Evolutionary conservation across 192 early-diverging fungal species (phyloP), one percentile per base, ranked within the genome.

Genomic region (Kickxella alabastrina): DNA sequence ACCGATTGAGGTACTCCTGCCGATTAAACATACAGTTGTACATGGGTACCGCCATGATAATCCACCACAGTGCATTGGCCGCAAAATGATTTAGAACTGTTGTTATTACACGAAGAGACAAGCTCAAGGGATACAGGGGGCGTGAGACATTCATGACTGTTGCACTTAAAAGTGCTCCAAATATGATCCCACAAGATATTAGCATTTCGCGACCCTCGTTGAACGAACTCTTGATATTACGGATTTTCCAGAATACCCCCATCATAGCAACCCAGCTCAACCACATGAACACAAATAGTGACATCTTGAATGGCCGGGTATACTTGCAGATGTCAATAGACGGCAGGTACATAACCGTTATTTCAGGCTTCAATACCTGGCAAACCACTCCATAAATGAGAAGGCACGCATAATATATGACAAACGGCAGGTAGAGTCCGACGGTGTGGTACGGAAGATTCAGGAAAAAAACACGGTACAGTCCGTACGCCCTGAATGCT

Each of bases 191-290:
- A 44, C 75, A 68, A 0, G 60, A 52, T 0, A 56, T 17, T 14
- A 45, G 27, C 19, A 59, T 61, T 35, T 70, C 63, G 26, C 68
- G 67, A 19, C 48, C 57, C 49, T 77, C 75, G 37, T 77, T 77
- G 38, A 77, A 77, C 17, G n/a, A 66, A 55, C 63, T 67, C 43
- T 69, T 66, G 46, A 77, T 71, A 22, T 57, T 43, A 31, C 75
- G 68, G 41, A 73, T 73, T 9, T 49, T 54, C 70, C 70, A 73
- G 38, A 31, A 62, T 17, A 73, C 23, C 4, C 28, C 1, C 1
- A 50, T 63, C 1, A 77, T 50, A 1, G 60, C 3, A 1, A 61
- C 22, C 63, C 75, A 71, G n/a, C n/a, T n/a, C 12, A 50, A 37
- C 75, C 70, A 73, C 4, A 77, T 27, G 10, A 67, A 31, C 19